phyloP scores from a whole-genome alignment of 2,329 filamentous ascomycete species.

The Zymoseptoria passerinii region DNA sequence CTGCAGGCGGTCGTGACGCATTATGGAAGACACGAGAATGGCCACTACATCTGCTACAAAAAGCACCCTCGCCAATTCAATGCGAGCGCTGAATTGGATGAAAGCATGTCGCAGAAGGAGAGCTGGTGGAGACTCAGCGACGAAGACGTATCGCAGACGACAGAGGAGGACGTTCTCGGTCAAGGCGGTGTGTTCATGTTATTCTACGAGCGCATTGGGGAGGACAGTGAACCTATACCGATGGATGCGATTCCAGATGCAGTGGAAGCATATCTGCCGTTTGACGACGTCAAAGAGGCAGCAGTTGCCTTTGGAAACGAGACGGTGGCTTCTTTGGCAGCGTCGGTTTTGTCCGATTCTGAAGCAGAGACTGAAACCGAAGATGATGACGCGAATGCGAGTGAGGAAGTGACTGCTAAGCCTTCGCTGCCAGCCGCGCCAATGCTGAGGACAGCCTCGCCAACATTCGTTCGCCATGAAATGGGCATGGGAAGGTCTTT shows the following conservation, averaged over 20 bases:
- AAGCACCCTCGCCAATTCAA: constrained; percentile 46
- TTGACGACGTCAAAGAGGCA: neutral
- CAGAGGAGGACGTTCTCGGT: constrained; percentile 62
- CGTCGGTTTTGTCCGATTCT: neutral
- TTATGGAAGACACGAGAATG: constrained; percentile 84
- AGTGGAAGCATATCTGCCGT: neutral
- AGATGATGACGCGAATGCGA: neutral
- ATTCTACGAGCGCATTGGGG: constrained; percentile 66
- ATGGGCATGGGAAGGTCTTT: constrained; percentile 7
- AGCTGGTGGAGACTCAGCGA: constrained; percentile 92
- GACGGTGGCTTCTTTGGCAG: neutral
- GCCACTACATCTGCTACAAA: constrained; percentile 88
- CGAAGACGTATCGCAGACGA: constrained; percentile 67
- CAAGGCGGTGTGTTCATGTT: constrained; percentile 92
- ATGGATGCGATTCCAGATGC: neutral
- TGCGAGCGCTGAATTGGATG: constrained; percentile 20
- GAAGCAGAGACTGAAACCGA: neutral
- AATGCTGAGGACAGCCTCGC: constrained; percentile 24
- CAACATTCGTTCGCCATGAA: constrained; percentile 3
- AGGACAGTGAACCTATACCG: neutral
- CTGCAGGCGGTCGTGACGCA: constrained; percentile 69
- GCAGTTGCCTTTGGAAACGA: neutral
- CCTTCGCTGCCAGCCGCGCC: constrained; percentile 14
- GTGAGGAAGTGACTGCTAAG: neutral
- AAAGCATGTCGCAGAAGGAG: constrained; percentile 28